Evolutionary conservation across 768 basidiomycete genomes (phyloP).

Genomic region (Auriscalpium microsporum): DNA sequence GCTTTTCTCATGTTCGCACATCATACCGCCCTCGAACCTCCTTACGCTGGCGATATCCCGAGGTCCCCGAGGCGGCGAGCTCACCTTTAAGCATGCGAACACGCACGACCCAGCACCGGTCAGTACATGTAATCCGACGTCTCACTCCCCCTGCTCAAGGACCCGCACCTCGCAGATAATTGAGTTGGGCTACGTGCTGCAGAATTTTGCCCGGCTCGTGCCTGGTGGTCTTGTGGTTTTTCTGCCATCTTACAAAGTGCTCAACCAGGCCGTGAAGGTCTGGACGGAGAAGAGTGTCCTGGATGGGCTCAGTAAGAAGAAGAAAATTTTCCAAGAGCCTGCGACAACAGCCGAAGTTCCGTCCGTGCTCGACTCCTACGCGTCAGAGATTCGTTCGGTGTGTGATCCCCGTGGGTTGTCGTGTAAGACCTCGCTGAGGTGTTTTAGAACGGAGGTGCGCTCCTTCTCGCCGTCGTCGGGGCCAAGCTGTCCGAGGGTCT

Average conservation of each 20-base stretch:
- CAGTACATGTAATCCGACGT: too few species aligned
- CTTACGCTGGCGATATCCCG: conserved; percentile 64
- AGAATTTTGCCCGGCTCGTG: conserved; percentile 72
- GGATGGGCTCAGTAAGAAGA: conserved; percentile 56
- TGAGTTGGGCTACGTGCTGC: conserved; percentile 76
- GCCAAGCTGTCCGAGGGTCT: conserved; percentile 95
- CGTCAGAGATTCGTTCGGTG: conserved; percentile 7
- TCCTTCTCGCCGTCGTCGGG: conserved; percentile 91
- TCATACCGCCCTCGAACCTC: conserved; percentile 76
- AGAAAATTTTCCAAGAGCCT: conserved; percentile 44
- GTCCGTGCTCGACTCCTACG: conserved; percentile 4
- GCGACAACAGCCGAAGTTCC: conserved; percentile 6
- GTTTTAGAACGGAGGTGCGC: conserved; percentile 42
- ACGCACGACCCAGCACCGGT: conserved; percentile 39
- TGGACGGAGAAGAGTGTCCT: conserved; percentile 64
- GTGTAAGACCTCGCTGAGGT: background rate
- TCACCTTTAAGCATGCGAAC: conserved; percentile 78
- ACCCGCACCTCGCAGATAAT: background rate
- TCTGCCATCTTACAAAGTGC: conserved; percentile 83
- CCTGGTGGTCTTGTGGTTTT: conserved; percentile 91
- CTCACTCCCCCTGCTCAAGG: too few species aligned
- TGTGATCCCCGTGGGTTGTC: background rate
- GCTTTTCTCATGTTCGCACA: conserved; percentile 86
- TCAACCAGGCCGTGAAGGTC: conserved; percentile 52
- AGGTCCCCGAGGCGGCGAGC: conserved; percentile 62